Conservation (phyloP, 2,329 filamentous ascomycete genomes). For the Orbilia quercus region DNA sequence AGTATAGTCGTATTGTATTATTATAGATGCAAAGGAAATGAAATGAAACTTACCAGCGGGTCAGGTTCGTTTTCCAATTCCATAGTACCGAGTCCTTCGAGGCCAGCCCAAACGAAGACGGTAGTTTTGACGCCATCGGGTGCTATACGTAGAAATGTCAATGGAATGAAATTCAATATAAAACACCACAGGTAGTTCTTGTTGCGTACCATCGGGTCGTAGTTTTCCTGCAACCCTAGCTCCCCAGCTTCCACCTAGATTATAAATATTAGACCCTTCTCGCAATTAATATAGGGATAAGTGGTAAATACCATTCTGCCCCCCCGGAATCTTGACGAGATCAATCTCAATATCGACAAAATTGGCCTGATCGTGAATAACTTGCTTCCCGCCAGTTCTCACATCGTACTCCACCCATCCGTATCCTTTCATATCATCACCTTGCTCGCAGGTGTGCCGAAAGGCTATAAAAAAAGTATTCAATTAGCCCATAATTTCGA, state of each 20-base stretch:
- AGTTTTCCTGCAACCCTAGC: constrained; percentile 85
- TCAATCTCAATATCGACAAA: constrained; percentile 89
- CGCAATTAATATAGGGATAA: neutral
- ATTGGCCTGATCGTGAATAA: constrained; percentile 90
- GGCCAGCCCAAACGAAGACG: constrained; percentile 81
- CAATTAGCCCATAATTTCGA: neutral
- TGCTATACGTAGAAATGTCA: constrained; percentile 59
- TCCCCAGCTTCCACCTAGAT: constrained; percentile 79
- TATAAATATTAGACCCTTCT: constrained; percentile 13
- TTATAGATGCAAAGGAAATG: neutral
- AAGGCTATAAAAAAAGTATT: constrained; percentile 70
- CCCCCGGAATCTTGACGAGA: constrained; percentile 92
- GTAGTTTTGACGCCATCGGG: constrained; percentile 77
- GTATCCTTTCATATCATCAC: constrained; percentile 92
- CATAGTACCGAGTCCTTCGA: constrained; percentile 80
- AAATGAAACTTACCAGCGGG: constrained; percentile 59
- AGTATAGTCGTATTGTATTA: neutral
- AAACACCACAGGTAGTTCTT: constrained; percentile 52
- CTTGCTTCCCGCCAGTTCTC: constrained; percentile 84
- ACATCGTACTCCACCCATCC: constrained; percentile 98
- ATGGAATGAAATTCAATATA: neutral
- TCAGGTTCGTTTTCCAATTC: constrained; percentile 70
- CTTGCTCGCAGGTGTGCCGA: constrained; percentile 94
- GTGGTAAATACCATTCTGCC: constrained; percentile 71
- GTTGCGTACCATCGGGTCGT: constrained; percentile 70